phyloP scores from a whole-genome alignment of 1,284 basidiomycete genomes.

The Ganoderma lucidum region DNA sequence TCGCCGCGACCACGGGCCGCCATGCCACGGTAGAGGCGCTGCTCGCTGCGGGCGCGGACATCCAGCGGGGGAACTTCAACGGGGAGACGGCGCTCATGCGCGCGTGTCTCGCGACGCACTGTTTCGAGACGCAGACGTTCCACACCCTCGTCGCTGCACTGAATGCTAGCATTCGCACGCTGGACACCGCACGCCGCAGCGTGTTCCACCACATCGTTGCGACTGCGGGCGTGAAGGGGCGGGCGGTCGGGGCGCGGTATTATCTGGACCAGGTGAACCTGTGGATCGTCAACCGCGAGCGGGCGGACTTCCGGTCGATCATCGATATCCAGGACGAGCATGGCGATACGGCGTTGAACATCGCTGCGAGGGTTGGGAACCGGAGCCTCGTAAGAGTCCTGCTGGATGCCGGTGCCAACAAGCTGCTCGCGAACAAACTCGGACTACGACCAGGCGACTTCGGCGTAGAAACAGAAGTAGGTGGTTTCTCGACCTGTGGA shows the following conservation, averaged over 20 bases:
- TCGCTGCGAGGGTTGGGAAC: conserved; percentile 95
- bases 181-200: conserved; percentile 90
- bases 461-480: conserved; percentile 89
- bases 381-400: conserved; percentile 87
- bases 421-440: conserved; percentile 91
- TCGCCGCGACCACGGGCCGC: conserved; percentile 89
- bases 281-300: conserved; percentile 79
- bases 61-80: conserved; percentile 89
- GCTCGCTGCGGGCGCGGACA: conserved; percentile 80
- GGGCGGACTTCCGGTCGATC: conserved; percentile 79
- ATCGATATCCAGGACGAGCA: conserved; percentile 96
- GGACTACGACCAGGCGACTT: conserved; percentile 94
- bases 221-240: conserved; percentile 90
- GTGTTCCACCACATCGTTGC: conserved; percentile 96
- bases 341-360: conserved; percentile 96
- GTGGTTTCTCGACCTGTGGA: conserved; percentile 33
- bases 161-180: conserved; percentile 81
- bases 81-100: conserved; percentile 97
- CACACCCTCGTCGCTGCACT: conserved; percentile 70
- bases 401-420: conserved; percentile 94
- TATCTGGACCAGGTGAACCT: conserved; percentile 93
- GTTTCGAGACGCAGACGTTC: conserved; percentile 85
- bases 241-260: conserved; percentile 86
- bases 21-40: conserved; percentile 73
- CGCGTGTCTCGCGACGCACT: conserved; percentile 90